Base-by-base conservation (phyloP, 2,329 filamentous ascomycete species). In the Cercospora zeina region DNA sequence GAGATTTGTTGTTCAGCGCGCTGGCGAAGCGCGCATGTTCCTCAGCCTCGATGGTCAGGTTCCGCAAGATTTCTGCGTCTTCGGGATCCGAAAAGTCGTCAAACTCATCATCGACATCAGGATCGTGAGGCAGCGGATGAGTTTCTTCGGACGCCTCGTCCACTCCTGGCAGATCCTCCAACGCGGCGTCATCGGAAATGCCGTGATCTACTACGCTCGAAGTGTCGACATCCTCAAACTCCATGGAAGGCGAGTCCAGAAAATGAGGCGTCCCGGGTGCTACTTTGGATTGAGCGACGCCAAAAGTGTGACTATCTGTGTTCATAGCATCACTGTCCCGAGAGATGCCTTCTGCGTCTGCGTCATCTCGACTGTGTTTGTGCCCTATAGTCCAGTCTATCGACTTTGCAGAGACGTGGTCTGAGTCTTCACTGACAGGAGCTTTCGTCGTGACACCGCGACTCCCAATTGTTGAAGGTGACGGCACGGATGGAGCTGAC, bases 11-110 rank as follows among this genome's bases (percentile, higher is more conserved):
- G 75, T 96, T 96, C 10, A 99, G 82, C 51, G 89, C 87, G 67
- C 90, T 93, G 1, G 93, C 91, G 72, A 99, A 99, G 5, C 93
- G 87, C 3, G 90, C 92, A 72, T 99, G 93, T 70, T 97, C 95
- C 77, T 96, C 91, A 1, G 90, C 91, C 81, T 99, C 96, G 27
- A 89, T 86, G 0, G 91, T 93, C 69, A 99, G 86, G 68, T 93
- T 91, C 6, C 85, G 86, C 60, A 97, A 83, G 6, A 99, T 82
- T 69, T 96, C 92, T 72, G 93, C 93, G 65, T 97, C 93, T 75
- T 96, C 95, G 0, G 91, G 89, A 67, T 97, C 93, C 34, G 90
- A 95, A 69, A 81, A 81, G 58, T 80, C 80, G 33, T 83, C 79
- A 34, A 71, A 75, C 9, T 76, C 66, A 36, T 69, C 66, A 2